A percentile compares a stretch with the other conserved stretches of the same genome.
Conservation (phyloP, 331 rosid species). For the Saraca asoca region DNA sequence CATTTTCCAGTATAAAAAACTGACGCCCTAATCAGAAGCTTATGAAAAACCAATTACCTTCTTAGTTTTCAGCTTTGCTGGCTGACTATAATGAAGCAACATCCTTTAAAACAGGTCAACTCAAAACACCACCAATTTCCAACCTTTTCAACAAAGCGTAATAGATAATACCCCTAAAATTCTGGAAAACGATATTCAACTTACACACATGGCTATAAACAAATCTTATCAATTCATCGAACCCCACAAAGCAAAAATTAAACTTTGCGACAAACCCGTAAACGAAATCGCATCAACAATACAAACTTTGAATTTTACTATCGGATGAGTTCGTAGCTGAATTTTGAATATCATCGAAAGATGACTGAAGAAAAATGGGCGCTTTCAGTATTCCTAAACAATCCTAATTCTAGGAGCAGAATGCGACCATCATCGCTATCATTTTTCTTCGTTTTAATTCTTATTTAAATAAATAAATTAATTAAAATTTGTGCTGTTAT, state of each 20-base stretch:
- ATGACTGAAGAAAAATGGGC: no score
- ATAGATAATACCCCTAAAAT: background rate
- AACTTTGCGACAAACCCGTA: background rate
- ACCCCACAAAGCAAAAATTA: background rate
- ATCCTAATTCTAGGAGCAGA: no score
- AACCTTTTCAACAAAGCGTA: slow-evolving; percentile 2
- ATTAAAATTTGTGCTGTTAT: background rate
- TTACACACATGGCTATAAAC: background rate
- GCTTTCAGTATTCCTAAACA: no score
- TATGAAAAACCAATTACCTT: slow-evolving; percentile 42
- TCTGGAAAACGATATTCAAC: background rate
- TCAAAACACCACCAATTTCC: background rate
- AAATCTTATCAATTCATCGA: background rate
- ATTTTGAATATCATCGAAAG: no score
- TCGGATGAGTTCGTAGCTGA: no score
- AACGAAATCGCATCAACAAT: background rate
- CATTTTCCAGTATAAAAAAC: no score
- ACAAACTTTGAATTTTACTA: background rate
- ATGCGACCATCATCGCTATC: background rate
- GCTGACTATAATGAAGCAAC: slow-evolving; percentile 67
- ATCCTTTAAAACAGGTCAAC: slow-evolving; percentile 44
- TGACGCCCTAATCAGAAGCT: slow-evolving; percentile 12
- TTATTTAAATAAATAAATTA: background rate
- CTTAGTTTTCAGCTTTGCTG: slow-evolving; percentile 69
- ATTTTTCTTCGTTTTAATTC: background rate